Evolutionary conservation across 176 grass and related monocot genomes (phyloP), one percentile per base, ranked within the genome.

Genomic region (Pontederia paniculata): DNA sequence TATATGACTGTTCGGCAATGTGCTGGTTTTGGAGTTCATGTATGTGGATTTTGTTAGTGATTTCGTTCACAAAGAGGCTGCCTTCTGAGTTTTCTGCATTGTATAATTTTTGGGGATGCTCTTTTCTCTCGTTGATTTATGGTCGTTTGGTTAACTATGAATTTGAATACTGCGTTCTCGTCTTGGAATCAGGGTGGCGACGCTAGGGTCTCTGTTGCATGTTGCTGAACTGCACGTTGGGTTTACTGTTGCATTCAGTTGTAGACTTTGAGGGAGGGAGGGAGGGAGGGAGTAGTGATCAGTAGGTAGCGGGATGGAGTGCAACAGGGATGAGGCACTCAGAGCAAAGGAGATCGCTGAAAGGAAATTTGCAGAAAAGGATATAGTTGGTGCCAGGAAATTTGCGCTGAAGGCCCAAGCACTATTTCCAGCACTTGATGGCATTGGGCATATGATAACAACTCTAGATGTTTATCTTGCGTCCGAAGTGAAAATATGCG

Each of bases 331-430:
- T 70, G 78, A 78, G 0, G 81, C 71, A 1, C 55, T 63, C 14
- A 66, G 59, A 63, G 83, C 78, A 44, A 84, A 81, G 61, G 74
- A 76, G 55, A 73, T 84, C 18, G 81, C 86, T 52, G 86, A 89
- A 70, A 72, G 12, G 15, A 89, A 81, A 65, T 89, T 84, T 71
- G 76, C 7, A 23, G 67, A 61, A 55, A 78, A 70, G 20, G 81
- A 89, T 68, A 18, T 81, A 45, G 37, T 8, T 0, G 78, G 74
- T 58, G 81, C 86, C 0, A 81, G 48, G 62, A 89, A 76, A 70
- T 81, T 84, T 70, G 71, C 86, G 20, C 45, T 73, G 55, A 89
- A 84, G 68, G 81, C 81, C 10, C 83, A 78, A 60, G 60, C 59
- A 50, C 81, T 89, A 58, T 84, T 76, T 51, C 55, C 70, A 8